Evolutionary conservation across 495 filamentous ascomycete species (phyloP), one percentile per base, ranked within the genome.

Genomic region (Talaromyces thailandensis): DNA sequence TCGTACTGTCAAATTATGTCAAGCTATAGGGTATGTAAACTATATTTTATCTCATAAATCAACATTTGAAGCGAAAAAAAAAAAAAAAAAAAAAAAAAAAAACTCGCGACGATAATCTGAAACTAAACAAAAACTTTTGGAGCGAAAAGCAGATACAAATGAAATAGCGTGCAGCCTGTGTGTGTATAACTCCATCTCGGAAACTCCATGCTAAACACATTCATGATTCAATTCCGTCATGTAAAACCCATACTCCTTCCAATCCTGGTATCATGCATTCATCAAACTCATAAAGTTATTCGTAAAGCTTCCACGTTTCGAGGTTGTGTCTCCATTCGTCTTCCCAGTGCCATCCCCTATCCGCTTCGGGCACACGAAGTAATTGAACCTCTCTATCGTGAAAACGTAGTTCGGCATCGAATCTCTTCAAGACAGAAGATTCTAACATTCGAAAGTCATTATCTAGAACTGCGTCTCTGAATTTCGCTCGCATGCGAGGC

Each of bases 401-500:
- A 43, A 84, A 73, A 62, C 79, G 77, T 51, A 67, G 64, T 63
- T 84, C 79, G 14, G 79, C 73, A 29, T 75, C 73, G 60, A 71
- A 73, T n/a, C 80, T 67, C 11, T 69, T 69, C 63, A 77, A 55
- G 2, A 74, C 70, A 25, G 70, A 62, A 61, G 69, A 66, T 37
- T 71, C 69, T 56, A 90, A 68, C 60, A 75, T 79, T 7, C 69
- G 66, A 40, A 84, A 73, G 65, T 92, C 88, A 51, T 83, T 76
- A 18, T 79, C 78, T 61, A 75, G 65, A 56, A 86, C 81, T 2
- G 87, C 86, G 21, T 82, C 76, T 18, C 70, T 66, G 68, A 91
- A 91, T 8, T 86, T 77, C 1, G 77, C 73, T 45, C 89, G 79
- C 86, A 92, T 92, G n/a, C 85, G 82, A 9, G 79, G 72, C n/a